phyloP scores from a whole-genome alignment of 768 basidiomycete species.

The Pisolithus microcarpus region DNA sequence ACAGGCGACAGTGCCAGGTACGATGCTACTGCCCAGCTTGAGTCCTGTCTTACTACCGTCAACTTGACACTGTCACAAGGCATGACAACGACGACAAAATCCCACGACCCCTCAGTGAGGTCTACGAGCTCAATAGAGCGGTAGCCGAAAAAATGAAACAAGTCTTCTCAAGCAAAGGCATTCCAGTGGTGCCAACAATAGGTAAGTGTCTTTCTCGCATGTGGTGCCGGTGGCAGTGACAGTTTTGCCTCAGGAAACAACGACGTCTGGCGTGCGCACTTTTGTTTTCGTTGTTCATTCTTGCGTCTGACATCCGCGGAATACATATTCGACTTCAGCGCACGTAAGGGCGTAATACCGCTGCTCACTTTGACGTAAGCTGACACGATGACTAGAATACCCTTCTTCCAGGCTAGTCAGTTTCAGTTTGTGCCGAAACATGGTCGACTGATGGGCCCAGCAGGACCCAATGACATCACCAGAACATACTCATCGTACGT shows the following conservation, averaged over 20 bases:
- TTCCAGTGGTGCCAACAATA: slow-evolving; percentile 76
- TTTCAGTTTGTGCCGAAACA: not conserved
- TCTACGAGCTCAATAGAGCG: slow-evolving; percentile 63
- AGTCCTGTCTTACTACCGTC: not conserved
- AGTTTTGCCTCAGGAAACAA: slow-evolving; percentile 60
- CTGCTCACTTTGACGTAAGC: not conserved
- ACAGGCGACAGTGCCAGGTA: slow-evolving; percentile 73
- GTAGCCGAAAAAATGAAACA: slow-evolving; percentile 65
- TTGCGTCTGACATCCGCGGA: slow-evolving; percentile 7
- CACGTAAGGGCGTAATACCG: slow-evolving; percentile 39
- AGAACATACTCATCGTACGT: slow-evolving; percentile 63
- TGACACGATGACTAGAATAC: slow-evolving; percentile 43
- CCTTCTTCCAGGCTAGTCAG: slow-evolving; percentile 47
- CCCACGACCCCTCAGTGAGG: slow-evolving; percentile 78
- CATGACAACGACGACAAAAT: slow-evolving; percentile 78
- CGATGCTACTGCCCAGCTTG: not conserved
- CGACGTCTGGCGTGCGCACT: slow-evolving; percentile 76
- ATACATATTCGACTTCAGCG: slow-evolving; percentile 31
- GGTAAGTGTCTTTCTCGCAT: slow-evolving; percentile 35
- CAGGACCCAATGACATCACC: slow-evolving; percentile 64
- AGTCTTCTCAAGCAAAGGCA: slow-evolving; percentile 60
- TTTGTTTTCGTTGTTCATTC: slow-evolving; percentile 1
- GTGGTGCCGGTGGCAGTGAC: not conserved
- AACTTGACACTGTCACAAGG: slow-evolving; percentile 30
- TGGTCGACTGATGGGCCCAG: not conserved